These are phyloP conservation scores for Saccharomycopsis lassenensis DNA, from an alignment of 805 yeast genomes.

Conservation along the genomic window DNA sequence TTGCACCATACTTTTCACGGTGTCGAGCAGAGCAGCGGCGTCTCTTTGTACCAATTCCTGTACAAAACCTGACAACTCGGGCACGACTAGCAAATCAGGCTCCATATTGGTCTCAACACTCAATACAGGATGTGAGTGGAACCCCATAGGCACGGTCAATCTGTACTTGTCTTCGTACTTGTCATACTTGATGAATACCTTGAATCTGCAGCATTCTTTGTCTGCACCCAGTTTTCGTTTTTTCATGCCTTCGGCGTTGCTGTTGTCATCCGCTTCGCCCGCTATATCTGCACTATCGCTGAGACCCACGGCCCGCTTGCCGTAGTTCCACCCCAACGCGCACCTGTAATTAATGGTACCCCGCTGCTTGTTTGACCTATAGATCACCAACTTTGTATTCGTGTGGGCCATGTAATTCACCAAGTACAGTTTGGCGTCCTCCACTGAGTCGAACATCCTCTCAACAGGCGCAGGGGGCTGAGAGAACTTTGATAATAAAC, in stretches of 20 bases:
- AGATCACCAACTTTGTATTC: slow-evolving; percentile 9
- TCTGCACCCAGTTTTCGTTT: slow-evolving; percentile 1
- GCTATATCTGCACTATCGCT: neutral
- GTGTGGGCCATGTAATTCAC: slow-evolving; percentile 11
- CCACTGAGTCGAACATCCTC: slow-evolving; percentile 6
- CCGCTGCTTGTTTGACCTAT: slow-evolving; percentile 9
- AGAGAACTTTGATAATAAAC: no score
- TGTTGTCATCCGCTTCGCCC: neutral
- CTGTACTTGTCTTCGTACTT: slow-evolving; percentile 4
- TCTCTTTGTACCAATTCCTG: slow-evolving; percentile 4
- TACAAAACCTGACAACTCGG: slow-evolving; percentile 6
- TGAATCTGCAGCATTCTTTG: slow-evolving; percentile 10
- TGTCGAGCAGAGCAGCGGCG: slow-evolving; percentile 1
- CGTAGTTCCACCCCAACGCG: slow-evolving; percentile 2
- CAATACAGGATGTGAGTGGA: slow-evolving; percentile 13
- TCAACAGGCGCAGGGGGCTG: slow-evolving; percentile 16
- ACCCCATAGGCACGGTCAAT: slow-evolving; percentile 11
- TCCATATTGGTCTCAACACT: neutral
- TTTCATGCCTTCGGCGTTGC: neutral
- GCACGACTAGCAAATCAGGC: neutral
- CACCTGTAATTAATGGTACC: slow-evolving; percentile 13
- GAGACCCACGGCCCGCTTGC: slow-evolving; percentile 1
- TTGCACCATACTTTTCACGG: neutral
- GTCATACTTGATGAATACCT: slow-evolving; percentile 9
- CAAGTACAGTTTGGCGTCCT: slow-evolving; percentile 11